A percentile compares a stretch with the other conserved stretches of the same genome.
phyloP scores from a whole-genome alignment of 2,329 filamentous ascomycete species.

The Pestalotiopsis fici region DNA sequence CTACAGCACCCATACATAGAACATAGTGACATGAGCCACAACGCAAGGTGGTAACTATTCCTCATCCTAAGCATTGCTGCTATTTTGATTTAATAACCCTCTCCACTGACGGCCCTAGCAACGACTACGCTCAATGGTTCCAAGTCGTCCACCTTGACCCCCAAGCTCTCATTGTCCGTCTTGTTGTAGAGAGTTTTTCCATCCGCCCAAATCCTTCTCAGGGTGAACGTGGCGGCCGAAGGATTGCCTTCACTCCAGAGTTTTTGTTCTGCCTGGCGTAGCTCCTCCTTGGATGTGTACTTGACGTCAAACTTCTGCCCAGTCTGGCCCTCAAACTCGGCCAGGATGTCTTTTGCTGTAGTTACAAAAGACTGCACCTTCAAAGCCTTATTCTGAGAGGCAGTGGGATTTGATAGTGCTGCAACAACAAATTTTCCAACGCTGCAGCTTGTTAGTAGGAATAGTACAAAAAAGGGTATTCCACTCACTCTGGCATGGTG shows the following conservation, averaged over 20 bases:
- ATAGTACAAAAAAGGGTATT: no score
- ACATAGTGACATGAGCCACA: no score
- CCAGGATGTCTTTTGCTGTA: conserved; percentile 61
- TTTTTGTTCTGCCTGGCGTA: conserved; percentile 59
- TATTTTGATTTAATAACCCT: conserved; percentile 11
- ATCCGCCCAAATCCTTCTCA: conserved; percentile 72
- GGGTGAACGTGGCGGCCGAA: conserved; percentile 55
- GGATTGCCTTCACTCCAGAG: conserved; percentile 56
- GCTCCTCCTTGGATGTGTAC: conserved; percentile 51
- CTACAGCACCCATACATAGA: no score
- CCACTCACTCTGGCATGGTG: conserved; percentile 68
- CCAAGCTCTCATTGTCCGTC: conserved; percentile 65
- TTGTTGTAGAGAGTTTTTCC: conserved; percentile 71
- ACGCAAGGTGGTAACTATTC: no score
- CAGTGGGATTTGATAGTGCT: conserved; percentile 57
- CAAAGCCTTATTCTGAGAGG: conserved; percentile 55
- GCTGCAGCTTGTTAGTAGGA: conserved; percentile 33
- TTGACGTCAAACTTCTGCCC: conserved; percentile 55
- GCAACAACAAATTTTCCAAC: conserved; percentile 68
- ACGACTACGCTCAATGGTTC: conserved; percentile 55
- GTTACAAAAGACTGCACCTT: conserved; percentile 73
- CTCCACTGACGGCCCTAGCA: conserved; percentile 25
- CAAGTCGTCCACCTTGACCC: conserved; percentile 44
- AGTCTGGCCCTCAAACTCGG: conserved; percentile 70
- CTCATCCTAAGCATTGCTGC: no score